Evolutionary conservation across 2,329 filamentous ascomycete species (phyloP).

Genomic region (Talaromyces sp.): DNA sequence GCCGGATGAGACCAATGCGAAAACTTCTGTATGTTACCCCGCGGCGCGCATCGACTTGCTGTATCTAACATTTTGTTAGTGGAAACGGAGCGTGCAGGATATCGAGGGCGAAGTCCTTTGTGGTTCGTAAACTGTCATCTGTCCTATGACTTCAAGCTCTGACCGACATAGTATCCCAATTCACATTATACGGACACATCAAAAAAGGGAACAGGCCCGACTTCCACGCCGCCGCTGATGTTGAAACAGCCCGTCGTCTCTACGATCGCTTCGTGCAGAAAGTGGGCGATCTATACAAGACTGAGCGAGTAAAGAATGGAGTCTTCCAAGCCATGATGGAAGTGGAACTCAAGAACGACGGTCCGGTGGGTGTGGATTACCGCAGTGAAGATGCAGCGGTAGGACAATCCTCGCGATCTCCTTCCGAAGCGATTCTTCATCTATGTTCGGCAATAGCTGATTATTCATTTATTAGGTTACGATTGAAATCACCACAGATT

Average conservation of each 20-base stretch:
- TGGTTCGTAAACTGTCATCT: constrained; percentile 50
- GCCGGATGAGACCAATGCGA: constrained; percentile 69
- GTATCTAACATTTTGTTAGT: constrained; percentile 49
- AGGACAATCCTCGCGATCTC: constrained; percentile 32
- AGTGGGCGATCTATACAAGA: constrained; percentile 66
- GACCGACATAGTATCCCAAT: constrained; percentile 75
- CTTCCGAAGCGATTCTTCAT: constrained; percentile 27
- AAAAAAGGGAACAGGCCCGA: constrained; percentile 95
- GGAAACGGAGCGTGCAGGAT: constrained; percentile 86
- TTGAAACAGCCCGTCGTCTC: constrained; percentile 71
- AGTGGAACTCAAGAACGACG: constrained; percentile 85
- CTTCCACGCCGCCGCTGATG: constrained; percentile 82
- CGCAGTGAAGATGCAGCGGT: constrained; percentile 56
- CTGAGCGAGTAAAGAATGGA: constrained; percentile 84
- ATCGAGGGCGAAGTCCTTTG: constrained; percentile 91
- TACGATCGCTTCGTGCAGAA: constrained; percentile 81
- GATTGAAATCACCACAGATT: constrained; percentile 46
- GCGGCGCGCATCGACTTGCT: background rate
- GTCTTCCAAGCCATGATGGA: constrained; percentile 99
- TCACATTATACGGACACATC: constrained; percentile 87
- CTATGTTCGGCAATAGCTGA: constrained; percentile 18
- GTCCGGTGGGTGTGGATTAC: constrained; percentile 62
- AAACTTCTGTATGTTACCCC: constrained; percentile 1
- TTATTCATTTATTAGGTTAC: constrained; percentile 36
- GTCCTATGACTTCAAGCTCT: background rate